These are phyloP conservation scores for Litchi chinensis DNA, from an alignment of 345 rosid species.

Conservation along the genomic window DNA sequence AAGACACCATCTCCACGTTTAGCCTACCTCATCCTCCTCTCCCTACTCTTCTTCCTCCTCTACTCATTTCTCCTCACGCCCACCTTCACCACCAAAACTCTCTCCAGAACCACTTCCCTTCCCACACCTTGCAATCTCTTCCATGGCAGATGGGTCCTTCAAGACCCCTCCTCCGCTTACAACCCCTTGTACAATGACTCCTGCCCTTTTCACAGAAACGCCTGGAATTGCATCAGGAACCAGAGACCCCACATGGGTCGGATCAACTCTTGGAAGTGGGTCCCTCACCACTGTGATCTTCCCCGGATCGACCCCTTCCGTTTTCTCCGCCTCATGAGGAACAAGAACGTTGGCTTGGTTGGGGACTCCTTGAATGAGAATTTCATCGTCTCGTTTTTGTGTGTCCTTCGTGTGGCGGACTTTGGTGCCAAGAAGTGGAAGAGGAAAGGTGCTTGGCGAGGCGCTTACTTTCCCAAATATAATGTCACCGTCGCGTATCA, in stretches of 20 bases:
- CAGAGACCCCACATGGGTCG: conserved; percentile 60
- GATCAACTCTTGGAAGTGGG: conserved; percentile 92
- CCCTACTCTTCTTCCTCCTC: conserved; percentile 54
- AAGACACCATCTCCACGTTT: conserved; percentile 57
- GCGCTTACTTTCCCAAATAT: conserved; percentile 79
- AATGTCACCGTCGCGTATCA: conserved; percentile 94
- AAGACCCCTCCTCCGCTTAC: conserved; percentile 27
- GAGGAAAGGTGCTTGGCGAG: conserved; percentile 95
- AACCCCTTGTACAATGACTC: conserved; percentile 67
- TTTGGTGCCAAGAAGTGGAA: conserved; percentile 77
- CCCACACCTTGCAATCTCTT: conserved; percentile 66
- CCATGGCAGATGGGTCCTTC: conserved; percentile 67
- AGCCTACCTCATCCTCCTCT: conserved; percentile 49
- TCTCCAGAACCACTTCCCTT: conserved; percentile 23
- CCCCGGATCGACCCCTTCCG: conserved; percentile 54
- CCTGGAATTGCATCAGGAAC: conserved; percentile 88
- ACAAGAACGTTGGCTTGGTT: conserved; percentile 75
- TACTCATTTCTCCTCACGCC: conserved; percentile 46
- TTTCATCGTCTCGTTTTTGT: conserved; percentile 73
- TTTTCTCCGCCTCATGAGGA: conserved; percentile 68
- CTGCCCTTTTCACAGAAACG: conserved; percentile 90
- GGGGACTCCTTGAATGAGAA: conserved; percentile 96
- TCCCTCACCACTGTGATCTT: conserved; percentile 63
- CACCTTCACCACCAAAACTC: conserved; percentile 28
- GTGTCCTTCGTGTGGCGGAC: conserved; percentile 80